These are phyloP conservation scores for Dothidotthia symphoricarpi DNA, from an alignment of 2,329 filamentous ascomycete genomes.

Conservation along the genomic window DNA sequence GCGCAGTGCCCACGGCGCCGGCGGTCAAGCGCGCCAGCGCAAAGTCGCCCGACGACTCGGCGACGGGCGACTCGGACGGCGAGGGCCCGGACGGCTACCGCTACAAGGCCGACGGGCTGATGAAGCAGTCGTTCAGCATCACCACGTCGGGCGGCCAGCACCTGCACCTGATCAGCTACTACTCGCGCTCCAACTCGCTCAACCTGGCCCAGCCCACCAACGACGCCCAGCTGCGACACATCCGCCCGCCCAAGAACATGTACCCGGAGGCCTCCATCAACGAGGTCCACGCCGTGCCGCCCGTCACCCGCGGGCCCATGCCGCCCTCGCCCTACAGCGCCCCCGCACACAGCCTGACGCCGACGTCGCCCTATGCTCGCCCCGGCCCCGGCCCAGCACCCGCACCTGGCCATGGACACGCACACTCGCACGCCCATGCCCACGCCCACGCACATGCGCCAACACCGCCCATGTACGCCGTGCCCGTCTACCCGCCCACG, in stretches of 20 bases:
- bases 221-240: conserved; percentile 75
- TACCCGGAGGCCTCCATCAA: conserved; percentile 95
- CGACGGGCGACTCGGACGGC: conserved; percentile 79
- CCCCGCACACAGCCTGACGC: conserved; percentile 52
- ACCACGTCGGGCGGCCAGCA: conserved; percentile 88
- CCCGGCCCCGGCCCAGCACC: too few species aligned
- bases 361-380: conserved; percentile 52
- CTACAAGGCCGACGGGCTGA: conserved; percentile 83
- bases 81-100: conserved; percentile 52
- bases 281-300: conserved; percentile 76
- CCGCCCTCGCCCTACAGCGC: conserved; percentile 56
- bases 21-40: conserved; percentile 47
- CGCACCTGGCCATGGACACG: too few species aligned
- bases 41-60: conserved; percentile 80
- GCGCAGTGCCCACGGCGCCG: conserved; percentile 54
- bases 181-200: conserved; percentile 73
- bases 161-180: conserved; percentile 97
- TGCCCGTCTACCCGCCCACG: conserved; percentile 44
- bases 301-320: conserved; percentile 74
- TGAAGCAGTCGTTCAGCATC: conserved; percentile 99
- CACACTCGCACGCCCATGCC: too few species aligned
- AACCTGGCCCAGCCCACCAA: conserved; percentile 78
- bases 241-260: conserved; percentile 87
- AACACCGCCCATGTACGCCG: conserved; percentile 43
- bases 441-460: too few species aligned